Percentiles rank a stretch among this genome's conserved stretches.
Evolutionary conservation across 2,329 filamentous ascomycete species (phyloP).

Genomic region (Ilyonectria mors-panacis): DNA sequence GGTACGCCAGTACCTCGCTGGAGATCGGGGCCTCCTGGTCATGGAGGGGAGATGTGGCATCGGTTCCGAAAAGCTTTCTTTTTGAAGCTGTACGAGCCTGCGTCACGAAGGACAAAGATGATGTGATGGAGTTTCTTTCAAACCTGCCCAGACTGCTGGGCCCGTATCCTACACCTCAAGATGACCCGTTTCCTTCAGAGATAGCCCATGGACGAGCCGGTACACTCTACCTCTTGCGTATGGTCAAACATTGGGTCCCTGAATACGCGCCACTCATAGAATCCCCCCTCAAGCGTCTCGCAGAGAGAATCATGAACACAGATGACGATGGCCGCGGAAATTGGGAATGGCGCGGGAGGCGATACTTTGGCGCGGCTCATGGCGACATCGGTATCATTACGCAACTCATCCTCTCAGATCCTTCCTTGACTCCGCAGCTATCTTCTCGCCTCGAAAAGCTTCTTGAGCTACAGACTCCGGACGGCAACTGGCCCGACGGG

Average conservation of each 20-base stretch:
- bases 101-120: conserved; percentile 55
- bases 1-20: conserved; percentile 64
- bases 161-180: conserved; percentile 41
- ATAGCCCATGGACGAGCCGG: conserved; percentile 78
- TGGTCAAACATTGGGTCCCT: conserved; percentile 71
- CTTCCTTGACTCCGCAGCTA: conserved; percentile 67
- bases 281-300: conserved; percentile 68
- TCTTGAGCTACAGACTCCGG: conserved; percentile 71
- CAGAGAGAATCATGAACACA: conserved; percentile 71
- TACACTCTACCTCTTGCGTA: conserved; percentile 76
- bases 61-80: conserved; percentile 64
- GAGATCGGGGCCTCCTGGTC: conserved; percentile 50
- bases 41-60: conserved; percentile 65
- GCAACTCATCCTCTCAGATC: conserved; percentile 75
- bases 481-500: conserved; percentile 75
- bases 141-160: conserved; percentile 55
- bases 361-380: conserved; percentile 77
- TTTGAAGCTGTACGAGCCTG: conserved; percentile 62
- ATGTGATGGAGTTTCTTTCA: conserved; percentile 59
- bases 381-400: conserved; percentile 79
- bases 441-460: conserved; percentile 67
- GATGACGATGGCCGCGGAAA: conserved; percentile 56
- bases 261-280: conserved; percentile 65
- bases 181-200: conserved; percentile 68
- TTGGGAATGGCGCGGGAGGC: conserved; percentile 76